Evolutionary conservation across 768 basidiomycete genomes (phyloP), one percentile per base, ranked within the genome.

Genomic region (Gautieria morchelliformis): DNA sequence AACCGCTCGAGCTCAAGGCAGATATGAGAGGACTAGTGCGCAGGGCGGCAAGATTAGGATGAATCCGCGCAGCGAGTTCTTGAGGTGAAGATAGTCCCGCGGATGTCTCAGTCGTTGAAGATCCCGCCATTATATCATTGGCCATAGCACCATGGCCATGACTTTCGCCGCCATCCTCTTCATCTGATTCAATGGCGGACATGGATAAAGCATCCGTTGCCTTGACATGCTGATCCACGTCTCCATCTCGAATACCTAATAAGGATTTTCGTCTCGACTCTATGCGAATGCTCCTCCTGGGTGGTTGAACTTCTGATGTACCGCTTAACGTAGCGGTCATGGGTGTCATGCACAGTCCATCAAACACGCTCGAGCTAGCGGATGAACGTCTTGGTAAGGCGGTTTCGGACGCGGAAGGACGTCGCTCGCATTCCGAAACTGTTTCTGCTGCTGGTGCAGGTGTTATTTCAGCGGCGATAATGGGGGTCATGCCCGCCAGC

Each of bases 11-110:
- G 63, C 40, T 22, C 39, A 65, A 55, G 64, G 66, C n/a, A 56
- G 68, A 24, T 64, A 50, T 17, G 63, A 45, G 17, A 59, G 59
- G 9, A 60, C 42, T 11, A 66, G 70, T 53, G 22, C 81, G 73
- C 19, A 83, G 64, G 5, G 75, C 80, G 0, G 76, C 75, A 17
- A 82, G 69, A 55, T 78, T 78, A 1, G 80, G 77, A 30, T 76
- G 71, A 17, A 79, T 66, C 56, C 79, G 74, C 0, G 78, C 72
- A 0, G 75, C 74, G 51, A 80, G 70, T 65, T 75, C 69, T 30
- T 72, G 50, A 46, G 68, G 61, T 61, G 63, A 40, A 58, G 63
- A 42, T 59, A 71, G 11, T 58, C 63, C 55, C 8, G 48, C 5
- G n/a, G 17, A 52, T 59, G 53, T 61, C 60, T 45, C 52, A 53